Base-by-base conservation (phyloP, 495 filamentous ascomycete species). In the Symbiotaphrina buchneri region DNA sequence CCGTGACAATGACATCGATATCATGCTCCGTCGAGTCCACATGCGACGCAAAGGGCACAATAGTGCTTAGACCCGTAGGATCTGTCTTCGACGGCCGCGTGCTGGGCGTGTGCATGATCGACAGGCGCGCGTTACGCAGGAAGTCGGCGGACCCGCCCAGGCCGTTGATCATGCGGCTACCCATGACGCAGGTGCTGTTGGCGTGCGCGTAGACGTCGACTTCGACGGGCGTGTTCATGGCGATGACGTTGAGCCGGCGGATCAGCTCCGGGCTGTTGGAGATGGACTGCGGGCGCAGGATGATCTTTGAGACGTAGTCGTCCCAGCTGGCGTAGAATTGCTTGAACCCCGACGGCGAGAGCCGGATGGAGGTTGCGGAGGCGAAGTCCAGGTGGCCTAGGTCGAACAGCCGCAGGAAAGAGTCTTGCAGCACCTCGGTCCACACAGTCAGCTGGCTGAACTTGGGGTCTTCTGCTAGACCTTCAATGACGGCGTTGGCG, bases 161-260 rank as follows among this genome's bases (percentile, higher is more conserved):
- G 2, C 82, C 82, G 59, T 91, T 90, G 27, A 90, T 61, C 82
- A 91, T 92, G 33, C 82, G 71, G 40, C 63, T 72, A 40, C 82
- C 82, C 71, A 87, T 84, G 18, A 91, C 80, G 51, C 76, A 82
- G 29, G 82, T 90, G 42, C 63, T 71, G 71, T 91, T 92, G 33
- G 82, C 82, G 52, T 92, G 82, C 8, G 82, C 82, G 55, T 90
- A 92, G 49, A 90, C 87, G 51, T 91, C 82, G 13, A 90, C 79
- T 53, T 91, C 82, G 39, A 90, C 77, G 18, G 82, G 82, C 2
- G 82, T 92, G 62, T 92, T 92, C 82, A 91, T 91, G 48, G 79
- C 82, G 47, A 92, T 90, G 40, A 80, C 71, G 34, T 80, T 81
- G 1, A 91, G 59, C 3, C 82, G 65, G 13, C 78, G 68, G 57